Evolutionary conservation across 768 basidiomycete species (phyloP), one percentile per base, ranked within the genome.

Genomic region (Lentinus brumalis): DNA sequence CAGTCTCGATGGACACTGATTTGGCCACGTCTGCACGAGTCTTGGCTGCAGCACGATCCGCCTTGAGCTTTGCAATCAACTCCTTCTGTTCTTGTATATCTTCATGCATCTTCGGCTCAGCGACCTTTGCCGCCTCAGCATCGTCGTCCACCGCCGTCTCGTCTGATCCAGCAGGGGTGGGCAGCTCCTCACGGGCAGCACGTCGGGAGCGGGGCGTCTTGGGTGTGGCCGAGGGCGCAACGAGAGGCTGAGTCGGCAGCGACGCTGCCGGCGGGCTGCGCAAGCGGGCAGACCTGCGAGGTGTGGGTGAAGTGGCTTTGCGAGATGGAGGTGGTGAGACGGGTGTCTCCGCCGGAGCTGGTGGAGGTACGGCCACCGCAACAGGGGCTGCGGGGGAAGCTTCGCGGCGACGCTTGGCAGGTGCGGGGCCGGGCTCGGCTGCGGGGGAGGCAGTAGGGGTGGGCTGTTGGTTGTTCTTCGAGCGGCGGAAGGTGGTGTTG

Each of bases 81-180:
- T 85, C 86, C 73, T 85, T 85, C 75, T 94, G 91, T 68, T 93
- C 91, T 35, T 78, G 79, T 45, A 96, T 81, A 71, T 94, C 92
- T 66, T 84, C 79, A 6, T 81, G 82, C 70, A 91, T 80, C 67
- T 87, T 84, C 21, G 84, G 79, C 32, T 82, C 84, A 1, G 85
- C 82, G 2, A 88, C 76, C 50, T 74, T 69, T 16, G 70, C 61
- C 30, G 81, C 78, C 44, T 86, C 83, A 0, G 55, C 57, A 11
- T 47, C 56, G n/a, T 67, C 87, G 51, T 90, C 89, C 3, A 88
- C 86, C 1, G 79, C 77, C 0, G 86, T 84, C 69, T 87, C 82
- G 38, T 90, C 88, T 1, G 86, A 86, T 4, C 81, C 82, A 3
- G 73, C 80, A 0, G 83, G 81, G 0, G 83, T 81, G 32, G 77